A percentile compares a stretch with the other conserved stretches of the same genome.
These are phyloP conservation scores for Lactifluus subvellereus DNA, from an alignment of 768 basidiomycete species.

Conservation along the genomic window DNA sequence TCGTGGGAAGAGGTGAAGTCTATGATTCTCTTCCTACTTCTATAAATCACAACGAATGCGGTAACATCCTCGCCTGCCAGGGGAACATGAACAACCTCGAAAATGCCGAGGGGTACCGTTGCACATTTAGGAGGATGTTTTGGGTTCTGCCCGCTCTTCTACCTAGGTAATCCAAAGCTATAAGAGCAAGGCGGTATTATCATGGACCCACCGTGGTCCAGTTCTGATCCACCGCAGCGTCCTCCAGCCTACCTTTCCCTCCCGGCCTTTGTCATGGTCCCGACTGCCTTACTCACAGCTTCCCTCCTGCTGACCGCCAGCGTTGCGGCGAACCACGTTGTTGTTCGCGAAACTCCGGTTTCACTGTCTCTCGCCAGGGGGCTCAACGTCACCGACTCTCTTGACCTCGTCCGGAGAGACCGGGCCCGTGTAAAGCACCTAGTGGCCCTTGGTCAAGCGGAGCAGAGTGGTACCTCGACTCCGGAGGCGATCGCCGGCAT, in stretches of 20 bases:
- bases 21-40: too few species aligned
- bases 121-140: too few species aligned
- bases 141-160: too few species aligned
- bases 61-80: too few species aligned
- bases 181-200: not conserved
- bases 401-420: slow-evolving; percentile 47
- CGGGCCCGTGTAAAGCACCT: slow-evolving; percentile 43
- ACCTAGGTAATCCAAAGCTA: too few species aligned
- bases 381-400: slow-evolving; percentile 45
- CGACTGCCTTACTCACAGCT: slow-evolving; percentile 26
- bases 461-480: slow-evolving; percentile 15
- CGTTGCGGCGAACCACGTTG: slow-evolving; percentile 26
- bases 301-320: slow-evolving; percentile 24
- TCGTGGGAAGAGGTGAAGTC: too few species aligned
- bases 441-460: slow-evolving; percentile 17
- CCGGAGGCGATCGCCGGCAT: slow-evolving; percentile 27
- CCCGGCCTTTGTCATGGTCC: slow-evolving; percentile 15
- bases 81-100: too few species aligned
- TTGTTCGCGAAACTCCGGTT: slow-evolving; percentile 25
- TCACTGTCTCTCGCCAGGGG: slow-evolving; percentile 48
- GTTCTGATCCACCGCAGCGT: not conserved
- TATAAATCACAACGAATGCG: too few species aligned
- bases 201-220: not conserved
- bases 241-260: not conserved
- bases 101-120: too few species aligned